These are phyloP conservation scores for Leccinum subfulvum DNA, from an alignment of 1,284 basidiomycete species.

Conservation along the genomic window DNA sequence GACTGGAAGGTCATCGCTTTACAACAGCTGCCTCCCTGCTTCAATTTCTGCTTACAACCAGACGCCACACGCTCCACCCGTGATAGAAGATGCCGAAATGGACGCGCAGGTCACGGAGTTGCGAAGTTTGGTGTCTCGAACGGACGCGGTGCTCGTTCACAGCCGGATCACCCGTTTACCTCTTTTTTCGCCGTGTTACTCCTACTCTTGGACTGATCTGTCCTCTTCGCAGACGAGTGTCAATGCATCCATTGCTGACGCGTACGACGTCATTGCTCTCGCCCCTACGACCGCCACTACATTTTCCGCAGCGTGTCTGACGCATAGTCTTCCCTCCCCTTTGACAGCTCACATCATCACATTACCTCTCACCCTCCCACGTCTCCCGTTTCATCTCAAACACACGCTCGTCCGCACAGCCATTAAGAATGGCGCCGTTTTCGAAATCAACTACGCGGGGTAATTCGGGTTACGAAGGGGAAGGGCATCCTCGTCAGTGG, in stretches of 20 bases:
- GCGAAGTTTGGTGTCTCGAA: too few species aligned
- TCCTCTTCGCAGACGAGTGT: conserved; percentile 51
- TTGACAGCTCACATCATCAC: conserved; percentile 81
- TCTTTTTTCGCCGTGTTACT: neutral
- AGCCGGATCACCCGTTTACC: too few species aligned
- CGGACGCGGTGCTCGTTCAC: too few species aligned
- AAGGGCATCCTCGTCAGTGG: conserved; percentile 70
- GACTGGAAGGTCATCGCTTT: too few species aligned
- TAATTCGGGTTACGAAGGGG: conserved; percentile 74
- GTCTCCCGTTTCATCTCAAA: conserved; percentile 79
- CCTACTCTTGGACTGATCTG: neutral
- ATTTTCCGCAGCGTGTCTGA: conserved; percentile 78
- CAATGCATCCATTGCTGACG: conserved; percentile 52
- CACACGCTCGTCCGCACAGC: conserved; percentile 81
- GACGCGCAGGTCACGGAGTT: too few species aligned
- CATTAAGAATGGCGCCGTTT: conserved; percentile 78
- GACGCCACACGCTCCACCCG: too few species aligned
- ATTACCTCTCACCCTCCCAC: conserved; percentile 75
- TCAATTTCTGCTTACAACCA: too few species aligned
- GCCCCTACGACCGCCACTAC: conserved; percentile 68
- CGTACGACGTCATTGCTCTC: conserved; percentile 78
- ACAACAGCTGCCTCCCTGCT: too few species aligned
- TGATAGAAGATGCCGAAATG: too few species aligned
- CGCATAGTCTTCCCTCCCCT: conserved; percentile 75
- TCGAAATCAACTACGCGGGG: conserved; percentile 77